Evolutionary conservation across 257 asterid species (phyloP).

Genomic region (Linaria vulgaris): DNA sequence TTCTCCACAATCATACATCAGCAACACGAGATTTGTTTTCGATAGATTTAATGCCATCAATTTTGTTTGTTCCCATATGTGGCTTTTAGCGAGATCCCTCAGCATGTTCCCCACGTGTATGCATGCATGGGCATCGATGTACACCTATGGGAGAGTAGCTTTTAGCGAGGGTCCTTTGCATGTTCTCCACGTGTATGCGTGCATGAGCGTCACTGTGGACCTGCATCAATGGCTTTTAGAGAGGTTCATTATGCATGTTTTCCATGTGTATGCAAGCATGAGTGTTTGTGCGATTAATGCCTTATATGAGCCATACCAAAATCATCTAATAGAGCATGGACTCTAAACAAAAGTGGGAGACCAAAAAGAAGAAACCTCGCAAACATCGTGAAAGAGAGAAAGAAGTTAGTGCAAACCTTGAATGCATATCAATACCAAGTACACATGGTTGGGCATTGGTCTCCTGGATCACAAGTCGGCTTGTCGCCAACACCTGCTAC

Average conservation of each 20-base stretch:
- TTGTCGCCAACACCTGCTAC: constrained; percentile 20
- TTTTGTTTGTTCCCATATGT: not conserved
- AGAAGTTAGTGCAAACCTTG: not conserved
- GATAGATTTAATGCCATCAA: no score
- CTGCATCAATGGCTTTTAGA: no score
- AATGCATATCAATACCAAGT: not conserved
- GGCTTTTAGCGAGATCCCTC: not conserved
- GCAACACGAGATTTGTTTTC: constrained; percentile 13
- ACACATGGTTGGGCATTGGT: no score
- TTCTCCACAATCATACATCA: constrained; percentile 2
- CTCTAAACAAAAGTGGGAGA: constrained; percentile 15
- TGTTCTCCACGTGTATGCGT: no score
- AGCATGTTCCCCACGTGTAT: no score
- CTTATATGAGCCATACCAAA: not conserved
- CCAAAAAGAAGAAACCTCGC: constrained; percentile 26
- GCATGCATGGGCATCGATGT: no score
- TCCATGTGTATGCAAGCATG: not conserved
- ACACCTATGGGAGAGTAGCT: no score
- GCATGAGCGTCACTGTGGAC: no score
- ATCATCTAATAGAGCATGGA: not conserved
- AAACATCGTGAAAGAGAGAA: constrained; percentile 1
- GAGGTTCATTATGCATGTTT: no score
- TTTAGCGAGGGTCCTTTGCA: no score
- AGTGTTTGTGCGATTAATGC: not conserved
- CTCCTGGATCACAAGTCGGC: constrained; percentile 25